Conservation (phyloP, 768 basidiomycete species). For the Sistotremastrum suecicum region DNA sequence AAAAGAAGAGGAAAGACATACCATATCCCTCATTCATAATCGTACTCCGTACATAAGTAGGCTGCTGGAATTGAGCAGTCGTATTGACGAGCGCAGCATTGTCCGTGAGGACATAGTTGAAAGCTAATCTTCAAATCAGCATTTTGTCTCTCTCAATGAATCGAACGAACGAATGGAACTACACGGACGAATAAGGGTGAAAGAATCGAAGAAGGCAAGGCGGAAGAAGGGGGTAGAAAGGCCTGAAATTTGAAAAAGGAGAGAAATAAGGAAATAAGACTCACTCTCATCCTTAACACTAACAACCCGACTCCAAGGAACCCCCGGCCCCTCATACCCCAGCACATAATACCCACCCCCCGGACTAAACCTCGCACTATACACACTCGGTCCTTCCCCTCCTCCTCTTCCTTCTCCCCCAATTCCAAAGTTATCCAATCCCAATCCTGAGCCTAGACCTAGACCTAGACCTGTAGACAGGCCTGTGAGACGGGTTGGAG, state of each 20-base stretch:
- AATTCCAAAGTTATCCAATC: no score
- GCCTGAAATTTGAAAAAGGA: no score
- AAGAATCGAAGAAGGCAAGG: no score
- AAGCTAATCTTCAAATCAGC: slow-evolving; percentile 15
- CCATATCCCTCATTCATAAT: slow-evolving; percentile 75
- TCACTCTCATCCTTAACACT: slow-evolving; percentile 34
- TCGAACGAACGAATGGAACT: no score
- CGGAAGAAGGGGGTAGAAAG: no score
- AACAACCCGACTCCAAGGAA: slow-evolving; percentile 79
- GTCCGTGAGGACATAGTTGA: slow-evolving; percentile 51
- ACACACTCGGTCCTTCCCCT: slow-evolving; percentile 31
- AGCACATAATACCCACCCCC: slow-evolving; percentile 74
- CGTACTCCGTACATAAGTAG: slow-evolving; percentile 55
- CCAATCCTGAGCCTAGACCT: no score
- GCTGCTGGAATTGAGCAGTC: slow-evolving; percentile 53
- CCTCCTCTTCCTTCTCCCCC: no score
- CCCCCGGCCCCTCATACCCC: slow-evolving; percentile 62
- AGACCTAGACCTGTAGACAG: no score
- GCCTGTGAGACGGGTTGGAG: no score
- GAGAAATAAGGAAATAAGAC: slow-evolving; percentile 13
- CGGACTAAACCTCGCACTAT: slow-evolving; percentile 68
- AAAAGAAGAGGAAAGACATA: slow-evolving; percentile 15
- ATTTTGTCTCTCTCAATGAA: no score
- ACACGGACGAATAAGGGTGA: no score
- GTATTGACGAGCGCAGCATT: slow-evolving; percentile 55